Evolutionary conservation across 2,329 filamentous ascomycete genomes (phyloP).

Genomic region (Epichloe typhina): DNA sequence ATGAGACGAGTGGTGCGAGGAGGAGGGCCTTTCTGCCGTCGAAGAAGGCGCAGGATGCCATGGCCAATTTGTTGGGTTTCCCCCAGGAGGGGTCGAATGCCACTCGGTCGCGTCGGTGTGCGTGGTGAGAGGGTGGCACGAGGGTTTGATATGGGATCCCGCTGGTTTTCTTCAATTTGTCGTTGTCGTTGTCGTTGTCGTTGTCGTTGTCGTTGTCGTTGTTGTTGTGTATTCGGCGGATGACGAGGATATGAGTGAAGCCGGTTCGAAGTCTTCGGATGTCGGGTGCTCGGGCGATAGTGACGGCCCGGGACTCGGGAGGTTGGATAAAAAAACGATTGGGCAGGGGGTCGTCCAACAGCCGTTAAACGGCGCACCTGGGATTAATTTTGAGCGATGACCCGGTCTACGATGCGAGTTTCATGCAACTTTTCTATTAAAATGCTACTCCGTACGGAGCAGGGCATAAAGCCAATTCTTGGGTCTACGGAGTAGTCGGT

Average conservation of each 20-base stretch:
- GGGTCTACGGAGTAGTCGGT: too few relatives aligned
- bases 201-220: not conserved
- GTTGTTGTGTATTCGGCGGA: not conserved
- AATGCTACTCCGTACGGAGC: too few relatives aligned
- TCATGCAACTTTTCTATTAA: too few relatives aligned
- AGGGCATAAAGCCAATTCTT: too few relatives aligned
- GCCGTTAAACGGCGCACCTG: not conserved
- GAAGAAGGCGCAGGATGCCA: slow-evolving; percentile 26
- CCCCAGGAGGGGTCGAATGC: not conserved
- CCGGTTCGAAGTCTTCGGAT: not conserved
- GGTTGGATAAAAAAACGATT: not conserved
- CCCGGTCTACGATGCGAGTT: too few relatives aligned
- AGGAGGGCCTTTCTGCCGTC: slow-evolving; percentile 26
- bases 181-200: not conserved
- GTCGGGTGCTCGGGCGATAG: not conserved
- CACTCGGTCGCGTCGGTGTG: not conserved
- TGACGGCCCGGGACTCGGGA: not conserved
- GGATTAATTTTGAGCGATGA: too few relatives aligned
- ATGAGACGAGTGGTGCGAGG: slow-evolving; percentile 31
- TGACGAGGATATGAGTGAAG: not conserved
- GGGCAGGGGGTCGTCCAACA: not conserved
- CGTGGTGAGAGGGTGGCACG: too few relatives aligned
- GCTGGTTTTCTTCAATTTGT: too few relatives aligned
- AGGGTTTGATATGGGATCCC: too few relatives aligned
- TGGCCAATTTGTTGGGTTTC: slow-evolving; percentile 5